Base-by-base conservation (phyloP, 345 rosid species). In the Lepidium sativum region DNA sequence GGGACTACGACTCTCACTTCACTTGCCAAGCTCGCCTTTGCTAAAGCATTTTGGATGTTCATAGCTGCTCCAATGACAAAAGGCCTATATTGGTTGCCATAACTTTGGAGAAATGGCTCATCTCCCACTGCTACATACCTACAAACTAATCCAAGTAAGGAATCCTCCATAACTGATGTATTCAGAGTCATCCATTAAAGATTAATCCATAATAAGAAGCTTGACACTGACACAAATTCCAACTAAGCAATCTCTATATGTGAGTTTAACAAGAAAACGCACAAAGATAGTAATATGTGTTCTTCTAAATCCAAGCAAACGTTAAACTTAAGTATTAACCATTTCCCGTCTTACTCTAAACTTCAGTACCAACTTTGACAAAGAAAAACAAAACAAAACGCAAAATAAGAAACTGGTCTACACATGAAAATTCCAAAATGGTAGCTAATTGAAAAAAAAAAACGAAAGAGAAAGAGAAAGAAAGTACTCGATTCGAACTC, bases 101-200 rank as follows among this genome's bases (percentile, higher is more conserved):
- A 79, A 54, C 80, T 80, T 57, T 20, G 80, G 27, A 71, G 86
- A 80, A 92, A 89, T 18, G 96, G 88, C 45, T 92, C 98, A 58
- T 92, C 91, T 60, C 98, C 96, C 60, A 89, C 81, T 41, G 95
- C 86, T 72, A 92, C 74, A 37, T 86, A 81, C 83, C 96, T 92
- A 78, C 6, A 75, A 65, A 65, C 56, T 45, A 48, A 23, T 73
- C 51, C 71, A 54, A 45, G 51, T 18, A 57, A 54, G 25, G 11
- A 54, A 23, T 20, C 45, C 15, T 23, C 48, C 44, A 21, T n/a
- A 32, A 16, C 15, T 4, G 2, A 5, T 51, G 14, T 33, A 17
- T 11, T 33, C 0, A 20, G 23, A 60, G 15, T 29, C 29, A 60
- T 20, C 9, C 20, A 21, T 5, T 7, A 13, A 49, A 31, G 12